Conservation (phyloP, 257 asterid species). For the Salvia splendens region DNA sequence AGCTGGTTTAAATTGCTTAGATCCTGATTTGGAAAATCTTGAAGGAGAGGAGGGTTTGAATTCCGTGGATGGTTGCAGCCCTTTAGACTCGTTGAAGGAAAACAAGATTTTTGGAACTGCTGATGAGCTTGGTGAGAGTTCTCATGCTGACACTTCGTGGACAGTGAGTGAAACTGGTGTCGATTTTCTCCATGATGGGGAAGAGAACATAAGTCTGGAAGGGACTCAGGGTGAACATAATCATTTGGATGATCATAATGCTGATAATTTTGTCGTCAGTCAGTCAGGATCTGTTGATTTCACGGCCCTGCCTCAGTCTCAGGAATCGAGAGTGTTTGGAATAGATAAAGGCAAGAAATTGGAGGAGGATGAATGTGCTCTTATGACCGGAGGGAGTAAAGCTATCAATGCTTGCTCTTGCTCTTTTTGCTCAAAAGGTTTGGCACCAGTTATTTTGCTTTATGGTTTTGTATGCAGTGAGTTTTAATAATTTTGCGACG, state of each 20-base stretch:
- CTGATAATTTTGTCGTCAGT: constrained; percentile 56
- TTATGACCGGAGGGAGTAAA: constrained; percentile 39
- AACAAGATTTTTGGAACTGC: constrained; percentile 2
- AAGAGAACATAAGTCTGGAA: constrained; percentile 38
- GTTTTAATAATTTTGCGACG: constrained; percentile 20
- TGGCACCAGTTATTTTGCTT: neutral
- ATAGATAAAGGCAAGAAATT: constrained; percentile 46
- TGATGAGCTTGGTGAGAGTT: constrained; percentile 34
- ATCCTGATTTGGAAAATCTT: neutral
- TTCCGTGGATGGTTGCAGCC: constrained; percentile 16
- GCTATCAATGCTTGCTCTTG: constrained; percentile 66
- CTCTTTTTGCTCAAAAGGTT: constrained; percentile 87
- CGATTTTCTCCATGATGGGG: constrained; percentile 30
- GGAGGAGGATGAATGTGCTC: constrained; percentile 41
- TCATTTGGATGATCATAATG: constrained; percentile 50
- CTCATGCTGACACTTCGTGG: constrained; percentile 25
- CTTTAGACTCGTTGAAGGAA: constrained; percentile 12
- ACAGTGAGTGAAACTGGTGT: constrained; percentile 33
- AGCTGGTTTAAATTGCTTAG: neutral
- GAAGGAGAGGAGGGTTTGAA: constrained; percentile 9
- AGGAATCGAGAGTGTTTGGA: constrained; percentile 62
- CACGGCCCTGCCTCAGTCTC: constrained; percentile 59
- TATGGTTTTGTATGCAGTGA: constrained; percentile 11
- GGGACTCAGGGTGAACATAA: constrained; percentile 39
- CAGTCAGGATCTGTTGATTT: constrained; percentile 67